A percentile compares a stretch with the other conserved stretches of the same genome.
Conservation (phyloP, 1,139 yeast species). For the Yamadazyma friedrichii region DNA sequence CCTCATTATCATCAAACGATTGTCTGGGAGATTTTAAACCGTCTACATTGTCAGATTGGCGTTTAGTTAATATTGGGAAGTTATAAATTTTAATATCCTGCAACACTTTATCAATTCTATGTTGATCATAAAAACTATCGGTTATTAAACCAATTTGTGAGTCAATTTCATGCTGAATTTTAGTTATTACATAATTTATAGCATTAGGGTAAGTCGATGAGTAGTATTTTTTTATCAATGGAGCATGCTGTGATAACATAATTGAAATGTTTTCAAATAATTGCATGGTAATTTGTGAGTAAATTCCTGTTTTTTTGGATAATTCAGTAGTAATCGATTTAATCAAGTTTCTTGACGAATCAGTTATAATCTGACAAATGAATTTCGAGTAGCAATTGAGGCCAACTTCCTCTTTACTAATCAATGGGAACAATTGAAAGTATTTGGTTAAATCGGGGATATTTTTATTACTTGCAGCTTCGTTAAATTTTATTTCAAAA, state of each 20-base stretch:
- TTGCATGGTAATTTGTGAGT: slow-evolving; percentile 69
- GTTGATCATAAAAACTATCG: slow-evolving; percentile 80
- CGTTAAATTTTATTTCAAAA: slow-evolving; percentile 62
- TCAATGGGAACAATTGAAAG: slow-evolving; percentile 85
- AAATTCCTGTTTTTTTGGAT: slow-evolving; percentile 44
- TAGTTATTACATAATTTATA: slow-evolving; percentile 64
- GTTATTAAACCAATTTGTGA: slow-evolving; percentile 84
- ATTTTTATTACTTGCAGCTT: slow-evolving; percentile 66
- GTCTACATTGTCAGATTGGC: slow-evolving; percentile 15
- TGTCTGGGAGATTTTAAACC: slow-evolving; percentile 11
- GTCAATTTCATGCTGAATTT: slow-evolving; percentile 85
- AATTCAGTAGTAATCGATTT: slow-evolving; percentile 27
- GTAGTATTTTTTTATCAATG: slow-evolving; percentile 71
- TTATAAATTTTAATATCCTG: slow-evolving; percentile 58
- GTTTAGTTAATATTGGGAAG: slow-evolving; percentile 43
- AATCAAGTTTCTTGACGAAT: slow-evolving; percentile 67
- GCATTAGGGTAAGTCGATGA: slow-evolving; percentile 51
- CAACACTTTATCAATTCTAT: slow-evolving; percentile 55
- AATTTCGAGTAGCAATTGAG: slow-evolving; percentile 79
- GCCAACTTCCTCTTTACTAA: slow-evolving; percentile 72
- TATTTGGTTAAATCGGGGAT: slow-evolving; percentile 71
- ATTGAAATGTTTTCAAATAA: slow-evolving; percentile 82
- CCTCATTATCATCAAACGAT: slow-evolving; percentile 25
- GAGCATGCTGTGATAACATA: slow-evolving; percentile 83
- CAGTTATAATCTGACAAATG: slow-evolving; percentile 80